Evolutionary conservation across 2,329 filamentous ascomycete species (phyloP), one percentile per base, ranked within the genome.

Genomic region (Phoma sp.): DNA sequence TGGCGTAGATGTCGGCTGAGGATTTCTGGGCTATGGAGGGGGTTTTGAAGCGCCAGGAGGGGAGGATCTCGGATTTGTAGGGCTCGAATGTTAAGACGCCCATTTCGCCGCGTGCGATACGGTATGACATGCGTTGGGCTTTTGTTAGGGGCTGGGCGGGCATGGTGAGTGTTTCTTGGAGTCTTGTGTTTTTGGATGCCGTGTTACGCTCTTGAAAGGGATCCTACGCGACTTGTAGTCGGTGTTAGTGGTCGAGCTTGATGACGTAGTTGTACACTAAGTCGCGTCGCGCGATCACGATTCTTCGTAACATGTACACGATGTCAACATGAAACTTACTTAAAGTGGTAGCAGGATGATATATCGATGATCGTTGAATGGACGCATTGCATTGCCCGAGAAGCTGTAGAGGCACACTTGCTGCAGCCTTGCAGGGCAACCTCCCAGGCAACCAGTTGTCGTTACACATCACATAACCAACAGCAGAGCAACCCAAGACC

Each of bases 1-100:
- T 77, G 0, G 61, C 50, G 70, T 79, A 83, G 0, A 88, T 77
- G 0, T 76, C 75, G 1, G 70, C 45, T 0, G 84, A 82, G 39
- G 82, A 85, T 35, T 76, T 71, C 1, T 70, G 71, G 0, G 85
- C 84, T n/a, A 86, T 77, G 0, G 77, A 63, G 0, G 78, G 71
- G 0, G 81, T 85, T 39, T 78, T 79, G 75, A 88, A 88, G 6
- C 82, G 80, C 85, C 85, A 88, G 36, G 81, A 76, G 0, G 85
- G 85, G 0, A 88, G 78, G 0, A 88, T 77, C 15, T 76, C 68
- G 17, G 82, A 84, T 70, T 88, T 87, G 75, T 88, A 88, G 0
- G 85, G 85, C 63, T 88, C 85, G 63, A 83, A 85, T 1, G 83
- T 85, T 29, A 88, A 73, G 9, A 88, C 85, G 48, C 84, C 83